phyloP scores from a whole-genome alignment of 176 grass and related monocot species.

The Phoenix dactylifera region DNA sequence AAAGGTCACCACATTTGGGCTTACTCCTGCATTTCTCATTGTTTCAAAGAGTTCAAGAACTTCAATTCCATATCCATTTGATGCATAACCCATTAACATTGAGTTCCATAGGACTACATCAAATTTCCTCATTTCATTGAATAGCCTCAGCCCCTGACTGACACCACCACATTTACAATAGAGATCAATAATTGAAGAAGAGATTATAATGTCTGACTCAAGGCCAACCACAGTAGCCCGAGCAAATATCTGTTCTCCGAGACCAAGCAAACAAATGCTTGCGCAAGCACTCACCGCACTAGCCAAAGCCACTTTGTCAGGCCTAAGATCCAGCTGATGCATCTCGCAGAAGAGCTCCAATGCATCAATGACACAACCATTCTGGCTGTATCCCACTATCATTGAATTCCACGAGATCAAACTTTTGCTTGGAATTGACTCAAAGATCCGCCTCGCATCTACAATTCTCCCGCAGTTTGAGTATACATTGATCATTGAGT shows the following conservation, averaged over 20 bases:
- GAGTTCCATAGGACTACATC: constrained; percentile 63
- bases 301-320: constrained; percentile 54
- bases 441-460: constrained; percentile 44
- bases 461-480: constrained; percentile 43
- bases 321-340: constrained; percentile 29
- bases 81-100: constrained; percentile 69
- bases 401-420: constrained; percentile 75
- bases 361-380: constrained; percentile 42
- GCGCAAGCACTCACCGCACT: constrained; percentile 56
- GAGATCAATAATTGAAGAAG: constrained; percentile 52
- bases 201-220: constrained; percentile 33
- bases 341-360: constrained; percentile 41
- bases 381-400: constrained; percentile 60
- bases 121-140: constrained; percentile 11
- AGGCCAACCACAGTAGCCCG: constrained; percentile 35
- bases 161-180: constrained; percentile 70
- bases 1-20: constrained; percentile 45
- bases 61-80: constrained; percentile 51
- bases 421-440: constrained; percentile 41
- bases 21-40: constrained; percentile 35
- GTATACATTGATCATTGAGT: constrained; percentile 63
- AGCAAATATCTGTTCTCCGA: constrained; percentile 56
- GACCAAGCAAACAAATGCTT: constrained; percentile 48
- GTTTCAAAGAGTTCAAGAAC: constrained; percentile 36
- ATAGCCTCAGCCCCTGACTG: constrained; percentile 34